Evolutionary conservation across 2,329 filamentous ascomycete genomes (phyloP), one percentile per base, ranked within the genome.

Genomic region (Xylaria arbuscula): DNA sequence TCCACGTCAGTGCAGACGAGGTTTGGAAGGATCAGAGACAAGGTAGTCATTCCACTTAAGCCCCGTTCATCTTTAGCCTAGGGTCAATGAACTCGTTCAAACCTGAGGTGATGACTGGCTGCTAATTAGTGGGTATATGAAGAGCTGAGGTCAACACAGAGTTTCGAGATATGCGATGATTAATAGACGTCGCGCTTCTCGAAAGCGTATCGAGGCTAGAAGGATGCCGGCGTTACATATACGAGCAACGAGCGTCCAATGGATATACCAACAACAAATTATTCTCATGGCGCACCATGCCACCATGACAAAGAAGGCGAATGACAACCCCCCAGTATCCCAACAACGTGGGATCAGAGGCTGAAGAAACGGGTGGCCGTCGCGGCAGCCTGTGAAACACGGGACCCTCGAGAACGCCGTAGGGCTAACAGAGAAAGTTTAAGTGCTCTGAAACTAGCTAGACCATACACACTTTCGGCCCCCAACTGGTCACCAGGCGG

Each of bases 191-290:
- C 60, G 69, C 72, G 68, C 68, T 70, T 73, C 68, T 72, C 55
- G 59, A 71, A 71, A 63, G 67, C 53, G 58, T 57, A 47, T 71
- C 59, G 48, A 64, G 59, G 38, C 68, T 72, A 69, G 68, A 70
- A 72, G 68, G 66, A 70, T 71, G 57, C 69, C 67, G 71, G 54
- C 59, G 73, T 75, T 70, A 70, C 74, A 72, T 66, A 47, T 60
- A 51, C 62, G 64, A 69, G 71, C 54, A 54, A 64, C 62, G 62
- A 59, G 32, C 50, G 61, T 66, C 74, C 73, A 75, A 75, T 72
- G 68, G 50, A 62, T 61, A n/a, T 64, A 54, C 40, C 28, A 54
- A 64, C 64, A 61, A 7, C 17, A 19, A 4, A 19, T 28, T 22
- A 17, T 42, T 34, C 47, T 24, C 17, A 61, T 50, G 15, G 50